A percentile compares a stretch with the other conserved stretches of the same genome.
Evolutionary conservation across 192 early-diverging fungal genomes (phyloP).

Genomic region (Backusella mclennaniae): DNA sequence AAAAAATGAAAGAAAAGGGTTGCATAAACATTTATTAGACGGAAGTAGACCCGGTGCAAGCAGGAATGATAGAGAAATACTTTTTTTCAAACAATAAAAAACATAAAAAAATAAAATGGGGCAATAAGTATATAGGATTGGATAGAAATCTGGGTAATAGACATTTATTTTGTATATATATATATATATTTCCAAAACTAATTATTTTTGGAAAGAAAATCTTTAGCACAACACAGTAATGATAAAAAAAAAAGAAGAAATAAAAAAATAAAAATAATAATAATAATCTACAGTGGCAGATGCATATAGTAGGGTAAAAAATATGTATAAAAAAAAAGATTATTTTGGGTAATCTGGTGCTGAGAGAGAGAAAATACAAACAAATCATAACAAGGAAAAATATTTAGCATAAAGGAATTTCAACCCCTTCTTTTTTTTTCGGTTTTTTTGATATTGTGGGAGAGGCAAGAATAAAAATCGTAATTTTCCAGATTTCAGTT

Average conservation of each 20-base stretch:
- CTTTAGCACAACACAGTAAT: conserved; percentile 4
- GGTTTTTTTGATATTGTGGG: conserved; percentile 3
- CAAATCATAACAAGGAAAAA: background rate
- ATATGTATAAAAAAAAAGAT: conserved; percentile 5
- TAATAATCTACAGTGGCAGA: conserved; percentile 6
- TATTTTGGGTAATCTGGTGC: conserved; percentile 4
- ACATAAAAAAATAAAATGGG: background rate
- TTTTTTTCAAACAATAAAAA: background rate
- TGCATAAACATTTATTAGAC: background rate
- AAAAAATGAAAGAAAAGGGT: background rate
- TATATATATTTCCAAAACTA: conserved; percentile 4
- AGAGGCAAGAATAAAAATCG: conserved; percentile 8
- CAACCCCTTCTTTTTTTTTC: background rate
- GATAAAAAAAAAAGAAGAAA: background rate
- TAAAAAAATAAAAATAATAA: background rate
- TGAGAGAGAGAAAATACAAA: conserved; percentile 5
- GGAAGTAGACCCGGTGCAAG: background rate
- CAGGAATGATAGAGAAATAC: background rate
- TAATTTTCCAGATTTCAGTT: conserved; percentile 2
- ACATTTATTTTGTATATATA: conserved; percentile 7
- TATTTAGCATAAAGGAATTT: background rate
- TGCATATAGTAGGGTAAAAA: background rate
- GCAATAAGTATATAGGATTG: background rate
- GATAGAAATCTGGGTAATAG: background rate
- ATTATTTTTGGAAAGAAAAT: background rate